Conservation (phyloP, 2,329 filamentous ascomycete species). For the Sporothrix pseudoabietina region DNA sequence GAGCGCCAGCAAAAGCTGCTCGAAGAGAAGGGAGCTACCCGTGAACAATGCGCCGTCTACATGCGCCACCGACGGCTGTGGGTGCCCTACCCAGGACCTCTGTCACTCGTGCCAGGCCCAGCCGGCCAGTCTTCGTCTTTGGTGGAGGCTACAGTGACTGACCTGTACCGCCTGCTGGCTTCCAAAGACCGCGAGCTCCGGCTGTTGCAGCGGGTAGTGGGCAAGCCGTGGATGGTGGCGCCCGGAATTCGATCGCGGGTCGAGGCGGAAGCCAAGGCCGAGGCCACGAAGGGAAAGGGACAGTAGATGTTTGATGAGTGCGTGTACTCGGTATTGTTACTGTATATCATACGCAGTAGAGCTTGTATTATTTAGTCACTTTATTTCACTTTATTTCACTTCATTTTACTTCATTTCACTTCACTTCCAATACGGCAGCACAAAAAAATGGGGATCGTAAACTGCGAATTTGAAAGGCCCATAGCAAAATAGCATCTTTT, state of each 20-base stretch:
- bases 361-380: not conserved
- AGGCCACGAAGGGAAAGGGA: not conserved
- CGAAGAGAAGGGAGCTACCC: not conserved
- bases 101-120: not conserved
- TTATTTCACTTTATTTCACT: not conserved
- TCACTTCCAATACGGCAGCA: not conserved
- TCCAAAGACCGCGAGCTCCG: constrained; percentile 13
- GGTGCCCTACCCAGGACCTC: not conserved
- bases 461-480: not conserved
- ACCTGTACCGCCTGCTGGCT: constrained; percentile 19
- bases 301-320: not conserved
- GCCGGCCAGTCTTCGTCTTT: not conserved
- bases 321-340: not conserved
- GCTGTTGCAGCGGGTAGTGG: constrained; percentile 5
- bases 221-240: constrained; percentile 18
- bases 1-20: not conserved
- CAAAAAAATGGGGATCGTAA: not conserved
- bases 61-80: constrained; percentile 6
- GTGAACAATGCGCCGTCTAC: not conserved
- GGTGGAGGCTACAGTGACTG: not conserved
- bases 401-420: not conserved
- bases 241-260: not conserved
- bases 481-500: not conserved
- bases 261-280: not conserved
- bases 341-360: not conserved